These are phyloP conservation scores for Penicillium palitans DNA, from an alignment of 2,329 filamentous ascomycete species.

Conservation along the genomic window DNA sequence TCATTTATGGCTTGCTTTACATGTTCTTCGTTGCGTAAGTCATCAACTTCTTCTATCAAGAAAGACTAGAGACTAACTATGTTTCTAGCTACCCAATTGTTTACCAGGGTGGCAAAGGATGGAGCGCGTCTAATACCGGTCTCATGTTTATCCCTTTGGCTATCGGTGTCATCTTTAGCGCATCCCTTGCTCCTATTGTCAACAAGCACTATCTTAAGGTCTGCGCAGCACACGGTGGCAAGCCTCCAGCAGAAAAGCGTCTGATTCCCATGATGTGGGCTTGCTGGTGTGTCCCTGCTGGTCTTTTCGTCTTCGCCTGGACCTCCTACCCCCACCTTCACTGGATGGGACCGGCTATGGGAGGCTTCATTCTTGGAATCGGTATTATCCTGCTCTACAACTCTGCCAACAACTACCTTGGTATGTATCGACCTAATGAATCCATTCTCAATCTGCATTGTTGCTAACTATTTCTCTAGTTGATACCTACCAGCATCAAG, in stretches of 20 bases:
- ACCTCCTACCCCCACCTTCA: constrained; percentile 64
- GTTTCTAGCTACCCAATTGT: constrained; percentile 54
- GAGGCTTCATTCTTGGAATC: constrained; percentile 71
- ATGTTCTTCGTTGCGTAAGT: constrained; percentile 56
- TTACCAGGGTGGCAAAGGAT: constrained; percentile 78
- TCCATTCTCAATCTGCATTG: neutral
- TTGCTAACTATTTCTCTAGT: constrained; percentile 41
- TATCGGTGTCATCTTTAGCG: constrained; percentile 69
- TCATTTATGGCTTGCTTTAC: constrained; percentile 58
- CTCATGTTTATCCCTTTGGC: constrained; percentile 86
- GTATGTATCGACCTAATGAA: constrained; percentile 22
- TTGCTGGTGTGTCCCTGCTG: constrained; percentile 71
- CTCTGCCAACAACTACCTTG: constrained; percentile 71
- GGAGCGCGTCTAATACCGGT: constrained; percentile 69
- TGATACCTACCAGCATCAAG: constrained; percentile 70
- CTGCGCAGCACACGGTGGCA: constrained; percentile 63
- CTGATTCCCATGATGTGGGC: constrained; percentile 80
- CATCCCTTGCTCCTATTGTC: constrained; percentile 67
- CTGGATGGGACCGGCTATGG: constrained; percentile 72
- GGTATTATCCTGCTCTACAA: constrained; percentile 85
- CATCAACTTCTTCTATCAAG: constrained; percentile 37
- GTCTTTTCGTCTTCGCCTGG: constrained; percentile 69
- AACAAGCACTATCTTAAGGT: constrained; percentile 78
- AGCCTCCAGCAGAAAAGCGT: constrained; percentile 73
- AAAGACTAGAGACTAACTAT: constrained; percentile 14